Percentiles rank a stretch among this genome's conserved stretches.
These are phyloP conservation scores for Backusella liffmaniae DNA, from an alignment of 192 early-diverging fungal genomes.

Conservation along the genomic window DNA sequence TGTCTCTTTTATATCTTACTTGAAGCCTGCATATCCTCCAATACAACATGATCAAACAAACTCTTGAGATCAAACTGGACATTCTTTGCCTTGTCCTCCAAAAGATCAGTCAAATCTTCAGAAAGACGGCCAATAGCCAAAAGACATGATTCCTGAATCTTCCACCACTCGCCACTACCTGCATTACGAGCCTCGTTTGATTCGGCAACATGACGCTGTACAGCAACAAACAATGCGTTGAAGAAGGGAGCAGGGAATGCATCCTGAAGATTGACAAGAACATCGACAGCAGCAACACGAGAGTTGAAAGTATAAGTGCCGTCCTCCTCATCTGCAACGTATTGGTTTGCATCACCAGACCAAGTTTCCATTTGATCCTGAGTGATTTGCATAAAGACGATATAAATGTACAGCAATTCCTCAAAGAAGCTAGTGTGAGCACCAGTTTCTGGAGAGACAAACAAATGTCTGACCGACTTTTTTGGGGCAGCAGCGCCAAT, in stretches of 20 bases:
- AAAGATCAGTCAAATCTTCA: constrained; percentile 54
- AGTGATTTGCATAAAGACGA: constrained; percentile 83
- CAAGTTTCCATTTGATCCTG: constrained; percentile 77
- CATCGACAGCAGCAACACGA: constrained; percentile 78
- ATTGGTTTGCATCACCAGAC: constrained; percentile 83
- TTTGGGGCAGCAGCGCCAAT: constrained; percentile 56
- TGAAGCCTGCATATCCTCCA: constrained; percentile 60
- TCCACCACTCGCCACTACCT: constrained; percentile 73
- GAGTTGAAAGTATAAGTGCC: constrained; percentile 86
- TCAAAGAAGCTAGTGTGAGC: constrained; percentile 44
- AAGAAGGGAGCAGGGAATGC: constrained; percentile 43
- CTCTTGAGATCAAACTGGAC: constrained; percentile 68
- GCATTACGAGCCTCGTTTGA: constrained; percentile 51
- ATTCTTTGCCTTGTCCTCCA: constrained; percentile 42
- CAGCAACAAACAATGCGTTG: constrained; percentile 51
- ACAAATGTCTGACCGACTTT: constrained; percentile 50
- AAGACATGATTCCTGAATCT: constrained; percentile 80
- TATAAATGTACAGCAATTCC: constrained; percentile 54
- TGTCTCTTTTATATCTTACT: constrained; percentile 35
- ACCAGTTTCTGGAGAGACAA: constrained; percentile 45
- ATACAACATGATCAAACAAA: constrained; percentile 81
- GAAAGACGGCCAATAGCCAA: constrained; percentile 71
- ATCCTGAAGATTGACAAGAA: constrained; percentile 42
- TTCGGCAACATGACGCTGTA: constrained; percentile 49
- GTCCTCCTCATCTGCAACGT: constrained; percentile 89